phyloP scores from a whole-genome alignment of 2,329 filamentous ascomycete genomes.

The Aureobasidium pullulans region DNA sequence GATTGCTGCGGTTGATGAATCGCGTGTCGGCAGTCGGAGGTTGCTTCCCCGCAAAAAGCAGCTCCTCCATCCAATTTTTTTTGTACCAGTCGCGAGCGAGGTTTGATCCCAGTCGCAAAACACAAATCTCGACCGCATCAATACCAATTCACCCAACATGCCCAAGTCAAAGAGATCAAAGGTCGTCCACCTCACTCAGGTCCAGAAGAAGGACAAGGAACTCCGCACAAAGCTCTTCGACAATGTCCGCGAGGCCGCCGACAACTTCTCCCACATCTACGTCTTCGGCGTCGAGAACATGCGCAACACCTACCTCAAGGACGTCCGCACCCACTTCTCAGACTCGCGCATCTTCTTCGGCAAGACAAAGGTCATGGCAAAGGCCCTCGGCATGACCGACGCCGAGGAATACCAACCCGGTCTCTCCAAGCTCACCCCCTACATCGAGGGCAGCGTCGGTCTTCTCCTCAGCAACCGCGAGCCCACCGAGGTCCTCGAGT shows the following conservation, averaged over 20 bases:
- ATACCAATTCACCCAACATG: conserved; percentile 50
- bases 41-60: not conserved
- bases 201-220: conserved; percentile 90
- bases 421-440: conserved; percentile 59
- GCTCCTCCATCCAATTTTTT: conserved; percentile 10
- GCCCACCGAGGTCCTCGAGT: conserved; percentile 58
- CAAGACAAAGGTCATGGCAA: conserved; percentile 98
- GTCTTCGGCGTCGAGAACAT: conserved; percentile 94
- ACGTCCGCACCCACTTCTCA: conserved; percentile 73
- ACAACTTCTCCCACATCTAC: conserved; percentile 83
- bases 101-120: not conserved
- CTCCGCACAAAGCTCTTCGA: conserved; percentile 77
- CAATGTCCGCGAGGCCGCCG: conserved; percentile 77
- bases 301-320: conserved; percentile 94
- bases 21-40: conserved; percentile 1
- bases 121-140: not conserved
- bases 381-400: conserved; percentile 73
- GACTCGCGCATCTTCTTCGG: conserved; percentile 95
- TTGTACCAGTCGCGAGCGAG: not conserved
- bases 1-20: not conserved
- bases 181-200: conserved; percentile 83
- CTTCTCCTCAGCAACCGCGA: conserved; percentile 81
- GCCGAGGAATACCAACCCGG: conserved; percentile 70
- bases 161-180: conserved; percentile 92
- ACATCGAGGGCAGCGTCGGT: conserved; percentile 77